phyloP scores from a whole-genome alignment of 306 rosid genomes.

The Ormosia semicastrata region DNA sequence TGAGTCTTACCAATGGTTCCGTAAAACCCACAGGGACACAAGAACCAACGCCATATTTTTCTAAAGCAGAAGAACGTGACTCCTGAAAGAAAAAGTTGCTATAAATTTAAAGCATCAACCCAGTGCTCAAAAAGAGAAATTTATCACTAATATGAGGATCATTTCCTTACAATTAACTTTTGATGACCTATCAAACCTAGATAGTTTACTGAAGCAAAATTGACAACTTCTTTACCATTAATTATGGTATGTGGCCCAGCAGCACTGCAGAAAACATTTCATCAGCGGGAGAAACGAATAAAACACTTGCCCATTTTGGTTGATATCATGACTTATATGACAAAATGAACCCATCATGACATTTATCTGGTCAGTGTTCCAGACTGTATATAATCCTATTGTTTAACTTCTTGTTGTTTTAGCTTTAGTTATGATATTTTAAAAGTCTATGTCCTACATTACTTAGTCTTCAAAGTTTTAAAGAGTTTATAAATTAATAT shows the following conservation, averaged over 20 bases:
- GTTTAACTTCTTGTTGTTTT: too few species aligned
- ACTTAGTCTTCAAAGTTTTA: too few species aligned
- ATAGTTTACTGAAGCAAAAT: conserved; percentile 95
- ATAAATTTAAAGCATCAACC: conserved; percentile 22
- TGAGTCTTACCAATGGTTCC: conserved; percentile 82
- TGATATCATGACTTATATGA: neutral
- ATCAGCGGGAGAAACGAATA: conserved; percentile 17
- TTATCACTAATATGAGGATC: conserved; percentile 15
- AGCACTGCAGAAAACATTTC: conserved; percentile 69
- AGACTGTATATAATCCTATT: too few species aligned
- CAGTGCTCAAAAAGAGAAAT: neutral
- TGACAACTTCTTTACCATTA: conserved; percentile 89
- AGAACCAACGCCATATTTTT: conserved; percentile 98
- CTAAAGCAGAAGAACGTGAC: conserved; percentile 85
- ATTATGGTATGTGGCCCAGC: conserved; percentile 81
- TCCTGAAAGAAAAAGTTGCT: conserved; percentile 54
- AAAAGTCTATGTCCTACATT: too few species aligned
- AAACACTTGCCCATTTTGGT: neutral
- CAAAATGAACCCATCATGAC: neutral
- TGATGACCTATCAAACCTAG: conserved; percentile 87
- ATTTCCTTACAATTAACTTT: conserved; percentile 73
- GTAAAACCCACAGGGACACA: conserved; percentile 99
- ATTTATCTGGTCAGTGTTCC: too few species aligned
- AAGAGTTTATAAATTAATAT: too few species aligned
- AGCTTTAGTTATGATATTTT: too few species aligned